These are phyloP conservation scores for Apiotrichum porosum DNA, from an alignment of 1,284 basidiomycete genomes.

Conservation along the genomic window DNA sequence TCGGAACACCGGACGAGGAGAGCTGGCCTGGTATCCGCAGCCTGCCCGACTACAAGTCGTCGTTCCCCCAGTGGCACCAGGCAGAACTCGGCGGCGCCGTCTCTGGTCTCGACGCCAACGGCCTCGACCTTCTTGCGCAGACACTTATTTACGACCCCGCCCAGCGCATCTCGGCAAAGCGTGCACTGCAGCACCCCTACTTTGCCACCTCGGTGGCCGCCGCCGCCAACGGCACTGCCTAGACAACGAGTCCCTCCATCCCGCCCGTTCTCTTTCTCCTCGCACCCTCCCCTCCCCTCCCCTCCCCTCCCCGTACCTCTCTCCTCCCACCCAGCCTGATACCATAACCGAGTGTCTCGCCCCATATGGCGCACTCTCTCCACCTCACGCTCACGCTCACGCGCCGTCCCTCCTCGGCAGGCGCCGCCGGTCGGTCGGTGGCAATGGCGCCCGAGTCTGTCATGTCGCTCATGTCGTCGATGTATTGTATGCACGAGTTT, in stretches of 20 bases:
- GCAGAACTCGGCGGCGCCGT: slow-evolving; percentile 63
- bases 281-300: background rate
- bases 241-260: background rate
- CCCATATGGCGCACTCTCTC: too few relatives aligned
- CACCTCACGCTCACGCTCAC: too few relatives aligned
- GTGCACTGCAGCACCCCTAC: slow-evolving; percentile 76
- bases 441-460: too few relatives aligned
- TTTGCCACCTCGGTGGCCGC: slow-evolving; percentile 49
- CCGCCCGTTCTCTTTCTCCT: too few relatives aligned
- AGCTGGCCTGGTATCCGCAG: slow-evolving; percentile 85
- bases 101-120: slow-evolving; percentile 62
- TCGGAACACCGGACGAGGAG: slow-evolving; percentile 92
- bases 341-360: too few relatives aligned
- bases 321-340: too few relatives aligned
- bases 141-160: slow-evolving; percentile 90
- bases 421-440: too few relatives aligned
- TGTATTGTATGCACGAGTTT: too few relatives aligned
- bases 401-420: too few relatives aligned
- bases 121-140: slow-evolving; percentile 72
- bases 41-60: slow-evolving; percentile 91
- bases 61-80: slow-evolving; percentile 86
- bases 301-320: too few relatives aligned
- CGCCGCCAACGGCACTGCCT: background rate
- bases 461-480: too few relatives aligned
- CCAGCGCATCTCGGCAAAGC: slow-evolving; percentile 91